Conservation (phyloP, 1,284 basidiomycete species). For the Ceratobasidium sp. region DNA sequence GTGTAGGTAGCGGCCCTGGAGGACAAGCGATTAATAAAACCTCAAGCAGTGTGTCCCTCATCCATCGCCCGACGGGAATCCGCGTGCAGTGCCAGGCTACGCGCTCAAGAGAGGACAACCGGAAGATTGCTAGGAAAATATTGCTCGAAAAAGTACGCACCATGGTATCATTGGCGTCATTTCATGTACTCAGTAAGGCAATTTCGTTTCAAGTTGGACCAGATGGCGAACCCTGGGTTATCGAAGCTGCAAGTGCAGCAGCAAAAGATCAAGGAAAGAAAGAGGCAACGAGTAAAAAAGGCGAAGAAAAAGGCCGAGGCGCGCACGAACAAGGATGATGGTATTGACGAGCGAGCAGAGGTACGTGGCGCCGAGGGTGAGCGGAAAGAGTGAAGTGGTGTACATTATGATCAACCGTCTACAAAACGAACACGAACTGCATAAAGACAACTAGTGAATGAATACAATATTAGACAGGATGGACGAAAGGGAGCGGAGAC, state of each 20-base stretch:
- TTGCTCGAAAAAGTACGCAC: constrained; percentile 74
- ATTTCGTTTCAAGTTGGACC: constrained; percentile 68
- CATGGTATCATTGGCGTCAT: constrained; percentile 46
- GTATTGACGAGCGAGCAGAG: background rate
- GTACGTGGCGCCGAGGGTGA: background rate
- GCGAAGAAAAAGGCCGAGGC: constrained; percentile 70
- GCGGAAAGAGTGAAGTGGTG: constrained; percentile 7
- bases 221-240: constrained; percentile 76
- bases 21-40: constrained; percentile 90
- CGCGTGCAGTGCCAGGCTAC: constrained; percentile 84
- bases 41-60: constrained; percentile 65
- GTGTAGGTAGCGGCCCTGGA: constrained; percentile 80
- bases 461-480: background rate
- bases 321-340: constrained; percentile 52
- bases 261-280: constrained; percentile 77
- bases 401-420: constrained; percentile 11
- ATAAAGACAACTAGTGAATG: constrained; percentile 7
- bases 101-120: constrained; percentile 76
- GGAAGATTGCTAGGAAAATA: constrained; percentile 74
- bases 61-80: constrained; percentile 82
- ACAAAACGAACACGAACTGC: background rate
- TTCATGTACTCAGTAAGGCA: constrained; percentile 25
- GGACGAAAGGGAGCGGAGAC: background rate
- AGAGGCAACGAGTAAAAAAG: constrained; percentile 76
- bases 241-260: constrained; percentile 74